These are phyloP conservation scores for Albugo laibachii DNA, from an alignment of 352 stramenopile genomes.

Conservation along the genomic window DNA sequence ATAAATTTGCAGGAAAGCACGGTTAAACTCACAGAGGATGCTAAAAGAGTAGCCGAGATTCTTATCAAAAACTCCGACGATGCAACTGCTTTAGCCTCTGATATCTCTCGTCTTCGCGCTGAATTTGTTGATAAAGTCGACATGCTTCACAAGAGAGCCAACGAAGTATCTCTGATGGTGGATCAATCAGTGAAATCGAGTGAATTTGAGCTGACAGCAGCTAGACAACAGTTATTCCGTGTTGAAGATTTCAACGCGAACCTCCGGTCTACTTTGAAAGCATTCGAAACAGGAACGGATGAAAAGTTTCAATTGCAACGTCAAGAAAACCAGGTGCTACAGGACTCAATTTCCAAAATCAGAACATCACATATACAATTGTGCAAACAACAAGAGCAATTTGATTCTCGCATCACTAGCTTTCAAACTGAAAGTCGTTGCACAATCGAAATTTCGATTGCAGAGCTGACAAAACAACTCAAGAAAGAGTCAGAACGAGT, in stretches of 20 bases:
- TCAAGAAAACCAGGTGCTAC: conserved; percentile 28
- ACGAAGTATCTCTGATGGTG: conserved; percentile 20
- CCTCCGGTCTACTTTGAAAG: conserved; percentile 33
- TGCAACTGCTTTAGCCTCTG: too few species aligned
- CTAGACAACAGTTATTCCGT: conserved; percentile 63
- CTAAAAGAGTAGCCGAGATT: too few species aligned
- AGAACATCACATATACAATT: conserved; percentile 29
- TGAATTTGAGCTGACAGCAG: conserved; percentile 34
- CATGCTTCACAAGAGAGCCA: conserved; percentile 17
- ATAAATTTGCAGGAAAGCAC: conserved; percentile 6
- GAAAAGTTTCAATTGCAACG: conserved; percentile 27
- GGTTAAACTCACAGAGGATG: conserved; percentile 12
- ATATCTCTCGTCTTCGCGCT: too few species aligned
- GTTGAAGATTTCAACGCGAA: conserved; percentile 42
- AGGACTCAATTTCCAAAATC: conserved; percentile 18
- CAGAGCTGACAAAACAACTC: conserved; percentile 40
- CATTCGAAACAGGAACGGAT: conserved; percentile 12
- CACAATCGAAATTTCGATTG: conserved; percentile 44
- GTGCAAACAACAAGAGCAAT: conserved; percentile 23
- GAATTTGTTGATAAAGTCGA: neutral
- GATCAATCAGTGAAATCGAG: conserved; percentile 26
- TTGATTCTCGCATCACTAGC: conserved; percentile 39
- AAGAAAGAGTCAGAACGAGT: conserved; percentile 67
- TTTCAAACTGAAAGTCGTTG: conserved; percentile 49
- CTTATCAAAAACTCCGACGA: too few species aligned